Base-by-base conservation (phyloP, 768 basidiomycete genomes). In the Hemileccinum impolitum region DNA sequence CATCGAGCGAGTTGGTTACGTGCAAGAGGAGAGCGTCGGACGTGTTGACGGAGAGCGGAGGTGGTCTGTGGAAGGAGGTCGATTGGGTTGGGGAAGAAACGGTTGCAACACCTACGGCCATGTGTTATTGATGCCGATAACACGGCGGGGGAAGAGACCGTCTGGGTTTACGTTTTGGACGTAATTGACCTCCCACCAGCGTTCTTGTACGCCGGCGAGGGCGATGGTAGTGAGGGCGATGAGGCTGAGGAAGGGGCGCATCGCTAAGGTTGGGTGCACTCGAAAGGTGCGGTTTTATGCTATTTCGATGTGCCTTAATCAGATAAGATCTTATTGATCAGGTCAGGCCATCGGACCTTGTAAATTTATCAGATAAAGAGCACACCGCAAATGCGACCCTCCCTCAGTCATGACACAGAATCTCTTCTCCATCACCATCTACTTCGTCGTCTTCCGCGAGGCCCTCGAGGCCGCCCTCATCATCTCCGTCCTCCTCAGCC, bases 391-490 rank as follows among this genome's bases (percentile, higher is more conserved):
- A 30, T 30, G 28, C 28, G 28, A 30, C 28, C 28, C 7, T 30
- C 28, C 2, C 28, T 23, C 23, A 23, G 4, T 9, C 28, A 30
- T 19, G 18, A 19, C 17, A 3, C 41, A 1, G 11, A 79, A 82
- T 62, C 72, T 94, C 47, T 96, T 96, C 71, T 90, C 88, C 50
- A 79, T 94, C 48, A 84, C 92, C 61, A 92, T 97, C 58, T 96
- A 94, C 76, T 93, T 97, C 79, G 93, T 96, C 71, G 84, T 94
- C 71, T 93, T 95, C 68, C 82, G 94, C 64, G 94, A 96, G 78
- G 88, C 91, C 5, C 78, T 96, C 54, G 94, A 96, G 74, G 89
- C 92, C 4, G 83, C 82, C 37, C 87, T 97, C 73, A 91, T 98
- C 76, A 72, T 96, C 65, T 89, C 91, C 6, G 91, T 95, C 49